Percentiles rank a stretch among this genome's conserved stretches.
These are phyloP conservation scores for Phlebiopsis gigantea DNA, from an alignment of 768 basidiomycete species.

Conservation along the genomic window DNA sequence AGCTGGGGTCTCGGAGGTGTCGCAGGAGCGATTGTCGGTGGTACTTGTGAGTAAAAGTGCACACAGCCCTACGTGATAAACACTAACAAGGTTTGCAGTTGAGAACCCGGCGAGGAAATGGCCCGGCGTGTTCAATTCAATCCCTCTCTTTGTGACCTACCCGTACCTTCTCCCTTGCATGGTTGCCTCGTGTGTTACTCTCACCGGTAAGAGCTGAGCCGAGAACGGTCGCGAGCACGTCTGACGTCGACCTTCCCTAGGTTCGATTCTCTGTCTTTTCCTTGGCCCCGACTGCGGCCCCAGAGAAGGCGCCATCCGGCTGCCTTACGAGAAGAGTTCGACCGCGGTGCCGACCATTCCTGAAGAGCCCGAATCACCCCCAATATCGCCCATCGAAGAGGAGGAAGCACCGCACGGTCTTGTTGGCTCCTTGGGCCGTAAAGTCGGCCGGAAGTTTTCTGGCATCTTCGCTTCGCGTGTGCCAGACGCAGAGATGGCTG, in stretches of 20 bases:
- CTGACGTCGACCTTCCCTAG: slow-evolving; percentile 30
- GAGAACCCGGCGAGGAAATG: slow-evolving; percentile 85
- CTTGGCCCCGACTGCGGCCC: slow-evolving; percentile 90
- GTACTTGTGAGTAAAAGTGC: slow-evolving; percentile 53
- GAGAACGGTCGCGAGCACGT: background rate
- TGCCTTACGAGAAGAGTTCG: slow-evolving; percentile 69
- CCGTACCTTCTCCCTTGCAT: slow-evolving; percentile 90
- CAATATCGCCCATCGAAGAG: slow-evolving; percentile 41
- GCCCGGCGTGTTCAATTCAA: slow-evolving; percentile 64
- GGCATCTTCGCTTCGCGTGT: slow-evolving; percentile 53
- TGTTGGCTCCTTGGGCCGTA: slow-evolving; percentile 35
- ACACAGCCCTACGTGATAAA: background rate
- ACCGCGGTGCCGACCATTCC: slow-evolving; percentile 46
- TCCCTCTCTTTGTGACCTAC: slow-evolving; percentile 66
- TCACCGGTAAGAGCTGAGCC: slow-evolving; percentile 48
- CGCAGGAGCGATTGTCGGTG: slow-evolving; percentile 81
- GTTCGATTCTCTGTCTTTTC: slow-evolving; percentile 85
- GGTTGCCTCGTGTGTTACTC: slow-evolving; percentile 71
- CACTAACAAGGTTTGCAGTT: slow-evolving; percentile 35
- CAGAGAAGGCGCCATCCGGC: slow-evolving; percentile 76
- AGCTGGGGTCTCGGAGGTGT: slow-evolving; percentile 98
- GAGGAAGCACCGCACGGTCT: slow-evolving; percentile 26
- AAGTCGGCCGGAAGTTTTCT: slow-evolving; percentile 51
- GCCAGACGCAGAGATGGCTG: slow-evolving; percentile 31
- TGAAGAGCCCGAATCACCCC: slow-evolving; percentile 49